Conservation (phyloP, 1,139 yeast species). For the Debaryomyces sp. region DNA sequence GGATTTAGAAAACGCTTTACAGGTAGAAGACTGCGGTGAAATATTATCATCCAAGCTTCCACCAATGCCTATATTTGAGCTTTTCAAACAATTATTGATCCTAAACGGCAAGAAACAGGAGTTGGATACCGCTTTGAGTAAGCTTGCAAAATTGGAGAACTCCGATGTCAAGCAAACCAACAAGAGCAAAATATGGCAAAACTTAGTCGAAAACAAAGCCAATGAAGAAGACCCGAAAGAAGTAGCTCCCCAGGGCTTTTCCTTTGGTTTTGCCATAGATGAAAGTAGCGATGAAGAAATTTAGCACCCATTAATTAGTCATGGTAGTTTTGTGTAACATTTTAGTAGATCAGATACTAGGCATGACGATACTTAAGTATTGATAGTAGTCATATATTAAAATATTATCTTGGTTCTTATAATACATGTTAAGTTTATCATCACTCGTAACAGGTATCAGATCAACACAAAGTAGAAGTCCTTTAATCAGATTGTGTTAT, state of each 20-base stretch:
- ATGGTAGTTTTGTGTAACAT: constrained; percentile 9
- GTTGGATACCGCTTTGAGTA: constrained; percentile 34
- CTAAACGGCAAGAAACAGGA: constrained; percentile 34
- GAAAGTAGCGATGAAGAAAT: constrained; percentile 24
- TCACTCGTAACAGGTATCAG: not conserved
- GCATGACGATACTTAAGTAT: not conserved
- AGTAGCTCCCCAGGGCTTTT: constrained; percentile 25
- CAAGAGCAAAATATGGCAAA: constrained; percentile 13
- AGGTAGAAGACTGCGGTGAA: constrained; percentile 49
- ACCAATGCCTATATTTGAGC: constrained; percentile 59
- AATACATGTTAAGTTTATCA: not conserved
- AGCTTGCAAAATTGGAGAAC: constrained; percentile 32
- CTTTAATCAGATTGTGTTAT: not conserved
- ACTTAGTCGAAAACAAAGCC: constrained; percentile 16
- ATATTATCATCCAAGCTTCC: constrained; percentile 31
- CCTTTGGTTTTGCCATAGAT: constrained; percentile 36
- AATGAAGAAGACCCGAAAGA: constrained; percentile 28
- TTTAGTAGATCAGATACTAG: not conserved
- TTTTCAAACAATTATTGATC: constrained; percentile 50
- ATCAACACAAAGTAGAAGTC: not conserved
- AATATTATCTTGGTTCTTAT: not conserved
- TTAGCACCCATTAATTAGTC: constrained; percentile 5
- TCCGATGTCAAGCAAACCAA: constrained; percentile 18
- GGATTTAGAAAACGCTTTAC: constrained; percentile 24
- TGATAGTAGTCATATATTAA: not conserved